Percentiles rank a stretch among this genome's conserved stretches.
Evolutionary conservation across 2,329 filamentous ascomycete species (phyloP).

Genomic region (Diaporthe longicolla): DNA sequence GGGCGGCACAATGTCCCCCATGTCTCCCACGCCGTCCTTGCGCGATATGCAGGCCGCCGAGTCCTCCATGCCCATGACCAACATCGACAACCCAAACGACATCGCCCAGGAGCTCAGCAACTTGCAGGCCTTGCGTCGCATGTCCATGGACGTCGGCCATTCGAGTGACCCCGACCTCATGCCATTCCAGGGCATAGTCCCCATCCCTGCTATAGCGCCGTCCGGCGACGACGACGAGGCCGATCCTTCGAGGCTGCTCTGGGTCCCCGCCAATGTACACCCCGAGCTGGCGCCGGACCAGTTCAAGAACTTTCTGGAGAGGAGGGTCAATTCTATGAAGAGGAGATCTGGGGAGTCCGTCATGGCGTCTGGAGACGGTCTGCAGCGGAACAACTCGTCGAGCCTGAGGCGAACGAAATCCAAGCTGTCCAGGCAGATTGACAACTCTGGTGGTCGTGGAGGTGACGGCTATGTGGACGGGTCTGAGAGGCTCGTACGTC

Average conservation of each 20-base stretch:
- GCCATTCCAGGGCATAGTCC: slow-evolving; percentile 76
- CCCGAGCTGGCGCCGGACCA: slow-evolving; percentile 95
- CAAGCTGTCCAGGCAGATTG: slow-evolving; percentile 93
- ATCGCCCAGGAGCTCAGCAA: slow-evolving; percentile 95
- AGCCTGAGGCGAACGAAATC: slow-evolving; percentile 90
- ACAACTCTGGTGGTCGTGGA: slow-evolving; percentile 73
- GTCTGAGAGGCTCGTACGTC: slow-evolving; percentile 82
- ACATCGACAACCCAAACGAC: slow-evolving; percentile 89
- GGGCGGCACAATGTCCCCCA: slow-evolving; percentile 57
- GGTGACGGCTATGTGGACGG: slow-evolving; percentile 83
- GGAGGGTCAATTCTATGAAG: slow-evolving; percentile 90
- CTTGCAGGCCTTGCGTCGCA: slow-evolving; percentile 87
- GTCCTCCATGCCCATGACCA: slow-evolving; percentile 86
- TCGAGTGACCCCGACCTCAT: slow-evolving; percentile 81
- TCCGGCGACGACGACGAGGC: slow-evolving; percentile 84
- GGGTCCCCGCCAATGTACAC: slow-evolving; percentile 95
- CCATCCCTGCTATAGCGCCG: slow-evolving; percentile 81
- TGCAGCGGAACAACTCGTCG: slow-evolving; percentile 47
- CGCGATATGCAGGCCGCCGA: slow-evolving; percentile 70
- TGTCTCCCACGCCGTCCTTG: slow-evolving; percentile 67
- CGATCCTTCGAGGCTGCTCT: slow-evolving; percentile 89
- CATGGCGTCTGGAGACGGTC: slow-evolving; percentile 66
- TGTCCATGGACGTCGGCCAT: slow-evolving; percentile 94
- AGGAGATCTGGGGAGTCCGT: slow-evolving; percentile 82
- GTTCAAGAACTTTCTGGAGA: slow-evolving; percentile 97